A percentile compares a stretch with the other conserved stretches of the same genome.
Evolutionary conservation across 768 basidiomycete species (phyloP).

Genomic region (Butyriboletus loyo): DNA sequence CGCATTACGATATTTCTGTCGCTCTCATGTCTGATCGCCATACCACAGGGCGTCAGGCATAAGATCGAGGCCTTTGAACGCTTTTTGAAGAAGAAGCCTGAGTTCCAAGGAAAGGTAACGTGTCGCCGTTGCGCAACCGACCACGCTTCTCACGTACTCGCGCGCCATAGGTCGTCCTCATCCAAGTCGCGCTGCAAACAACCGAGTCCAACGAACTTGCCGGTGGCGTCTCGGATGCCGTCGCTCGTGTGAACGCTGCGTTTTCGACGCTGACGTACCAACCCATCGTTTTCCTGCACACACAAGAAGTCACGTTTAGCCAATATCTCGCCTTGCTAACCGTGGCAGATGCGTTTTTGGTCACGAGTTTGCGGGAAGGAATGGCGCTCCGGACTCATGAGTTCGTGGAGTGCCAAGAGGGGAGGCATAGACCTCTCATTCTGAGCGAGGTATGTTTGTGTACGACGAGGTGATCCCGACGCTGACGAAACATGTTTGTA

Average conservation of each 20-base stretch:
- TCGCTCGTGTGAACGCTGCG: slow-evolving; percentile 77
- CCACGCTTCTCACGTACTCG: not conserved
- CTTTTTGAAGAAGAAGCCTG: slow-evolving; percentile 76
- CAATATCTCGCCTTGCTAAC: slow-evolving; percentile 82
- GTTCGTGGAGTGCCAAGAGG: slow-evolving; percentile 84
- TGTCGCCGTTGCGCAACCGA: not conserved
- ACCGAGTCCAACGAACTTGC: slow-evolving; percentile 73
- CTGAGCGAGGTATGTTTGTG: slow-evolving; percentile 62
- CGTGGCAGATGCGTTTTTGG: slow-evolving; percentile 82
- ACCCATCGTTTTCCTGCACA: slow-evolving; percentile 83
- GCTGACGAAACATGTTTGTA: slow-evolving; percentile 22
- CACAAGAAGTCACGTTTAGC: slow-evolving; percentile 78
- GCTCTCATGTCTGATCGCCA: not conserved
- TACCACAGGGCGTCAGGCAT: slow-evolving; percentile 63
- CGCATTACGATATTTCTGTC: not conserved
- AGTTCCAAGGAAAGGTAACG: slow-evolving; percentile 69
- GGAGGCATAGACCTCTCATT: slow-evolving; percentile 62
- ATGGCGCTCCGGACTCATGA: slow-evolving; percentile 83
- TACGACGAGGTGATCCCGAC: not conserved
- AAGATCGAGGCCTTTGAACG: slow-evolving; percentile 81
- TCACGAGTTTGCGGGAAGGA: slow-evolving; percentile 81
- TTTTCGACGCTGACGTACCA: slow-evolving; percentile 87
- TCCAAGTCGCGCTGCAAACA: slow-evolving; percentile 85
- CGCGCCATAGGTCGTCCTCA: slow-evolving; percentile 61
- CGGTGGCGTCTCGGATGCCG: slow-evolving; percentile 65